A percentile compares a stretch with the other conserved stretches of the same genome.
Conservation (phyloP, 768 basidiomycete genomes). For the Hypholoma sublateritium region DNA sequence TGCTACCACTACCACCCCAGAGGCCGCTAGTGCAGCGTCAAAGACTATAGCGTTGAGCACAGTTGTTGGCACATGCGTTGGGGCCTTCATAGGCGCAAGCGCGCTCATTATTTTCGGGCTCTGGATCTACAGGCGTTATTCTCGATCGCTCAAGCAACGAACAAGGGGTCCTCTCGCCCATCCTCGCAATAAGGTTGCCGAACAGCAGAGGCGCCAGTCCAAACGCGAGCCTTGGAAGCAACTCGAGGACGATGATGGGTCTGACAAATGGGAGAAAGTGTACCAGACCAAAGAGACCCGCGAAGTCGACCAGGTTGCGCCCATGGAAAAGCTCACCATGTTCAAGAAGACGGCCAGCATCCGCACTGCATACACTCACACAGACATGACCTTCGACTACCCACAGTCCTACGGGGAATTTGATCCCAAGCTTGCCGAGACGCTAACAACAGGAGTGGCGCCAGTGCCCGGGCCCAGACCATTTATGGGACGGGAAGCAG, state of each 20-base stretch:
- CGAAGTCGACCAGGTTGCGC: slow-evolving; percentile 42
- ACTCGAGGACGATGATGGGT: slow-evolving; percentile 44
- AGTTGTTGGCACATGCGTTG: slow-evolving; percentile 65
- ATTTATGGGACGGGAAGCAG: slow-evolving; percentile 36
- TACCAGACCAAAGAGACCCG: slow-evolving; percentile 35
- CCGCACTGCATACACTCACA: slow-evolving; percentile 50
- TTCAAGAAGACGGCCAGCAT: slow-evolving; percentile 65
- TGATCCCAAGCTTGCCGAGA: slow-evolving; percentile 51
- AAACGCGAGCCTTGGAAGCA: slow-evolving; percentile 57
- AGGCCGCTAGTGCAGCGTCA: slow-evolving; percentile 20
- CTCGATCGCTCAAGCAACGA: slow-evolving; percentile 36
- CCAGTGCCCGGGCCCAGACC: slow-evolving; percentile 35
- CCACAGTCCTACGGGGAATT: slow-evolving; percentile 58
- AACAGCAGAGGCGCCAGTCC: slow-evolving; percentile 44
- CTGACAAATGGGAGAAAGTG: slow-evolving; percentile 44
- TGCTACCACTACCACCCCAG: slow-evolving; percentile 12
- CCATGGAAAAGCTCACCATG: slow-evolving; percentile 66
- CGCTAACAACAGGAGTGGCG: slow-evolving; percentile 40
- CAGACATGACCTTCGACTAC: slow-evolving; percentile 39
- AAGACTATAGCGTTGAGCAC: slow-evolving; percentile 45
- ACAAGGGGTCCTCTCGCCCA: slow-evolving; percentile 26
- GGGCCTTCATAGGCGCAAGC: slow-evolving; percentile 54
- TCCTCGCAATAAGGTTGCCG: slow-evolving; percentile 37
- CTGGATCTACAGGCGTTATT: slow-evolving; percentile 54
- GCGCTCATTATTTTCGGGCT: slow-evolving; percentile 51